Conservation (phyloP, 768 basidiomycete species). For the Lactarius hengduanensis region DNA sequence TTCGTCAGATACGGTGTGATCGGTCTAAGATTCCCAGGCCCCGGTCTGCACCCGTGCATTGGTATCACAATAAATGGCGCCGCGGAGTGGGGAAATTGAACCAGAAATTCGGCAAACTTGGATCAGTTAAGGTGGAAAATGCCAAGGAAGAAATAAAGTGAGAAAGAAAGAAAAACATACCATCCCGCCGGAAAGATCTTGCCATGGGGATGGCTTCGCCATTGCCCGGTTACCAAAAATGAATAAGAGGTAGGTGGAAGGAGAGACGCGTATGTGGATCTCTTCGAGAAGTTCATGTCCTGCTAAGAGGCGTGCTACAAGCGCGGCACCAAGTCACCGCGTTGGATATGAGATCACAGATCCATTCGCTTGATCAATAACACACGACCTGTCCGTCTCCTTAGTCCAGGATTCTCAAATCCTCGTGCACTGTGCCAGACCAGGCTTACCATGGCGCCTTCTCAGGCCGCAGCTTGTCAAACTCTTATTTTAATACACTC, state of each 20-base stretch:
- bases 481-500: conserved; percentile 24
- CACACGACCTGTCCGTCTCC: conserved; percentile 1
- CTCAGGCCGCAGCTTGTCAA: conserved; percentile 14
- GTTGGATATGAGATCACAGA: conserved; percentile 23
- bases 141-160: not conserved
- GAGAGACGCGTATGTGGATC: conserved; percentile 19
- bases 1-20: conserved; percentile 27
- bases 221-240: conserved; percentile 25
- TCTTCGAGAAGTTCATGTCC: conserved; percentile 27
- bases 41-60: not conserved
- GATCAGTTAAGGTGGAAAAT: not conserved
- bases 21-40: conserved; percentile 16
- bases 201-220: conserved; percentile 19
- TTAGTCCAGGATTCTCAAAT: conserved; percentile 21
- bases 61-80: conserved; percentile 8
- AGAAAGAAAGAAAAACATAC: not conserved
- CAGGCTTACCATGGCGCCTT: conserved; percentile 15
- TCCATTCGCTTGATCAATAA: conserved; percentile 2
- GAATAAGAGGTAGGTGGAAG: conserved; percentile 13
- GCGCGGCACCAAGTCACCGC: conserved; percentile 28
- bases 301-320: conserved; percentile 26
- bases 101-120: conserved; percentile 10
- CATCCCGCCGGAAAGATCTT: conserved; percentile 19
- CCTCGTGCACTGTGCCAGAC: conserved; percentile 20
- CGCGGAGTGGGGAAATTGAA: conserved; percentile 21